Evolutionary conservation across 2,329 filamentous ascomycete genomes (phyloP).

Genomic region (Tolypocladium sp.): DNA sequence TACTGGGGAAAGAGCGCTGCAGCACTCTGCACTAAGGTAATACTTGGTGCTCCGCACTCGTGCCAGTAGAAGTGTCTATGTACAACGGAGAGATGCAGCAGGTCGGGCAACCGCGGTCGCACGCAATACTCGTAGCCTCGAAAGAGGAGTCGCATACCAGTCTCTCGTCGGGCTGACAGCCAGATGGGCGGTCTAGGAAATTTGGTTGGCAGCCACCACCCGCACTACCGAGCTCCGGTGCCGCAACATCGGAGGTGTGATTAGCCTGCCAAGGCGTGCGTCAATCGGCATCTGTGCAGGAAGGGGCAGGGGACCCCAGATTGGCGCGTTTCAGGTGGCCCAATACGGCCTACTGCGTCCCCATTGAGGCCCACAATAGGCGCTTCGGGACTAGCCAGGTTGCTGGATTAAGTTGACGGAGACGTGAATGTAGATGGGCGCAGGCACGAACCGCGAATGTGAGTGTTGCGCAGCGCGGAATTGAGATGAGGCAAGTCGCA

Average conservation of each 20-base stretch:
- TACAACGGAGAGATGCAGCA: not conserved
- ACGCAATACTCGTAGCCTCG: no score
- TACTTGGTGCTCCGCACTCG: no score
- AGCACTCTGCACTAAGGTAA: no score
- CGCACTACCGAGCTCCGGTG: not conserved
- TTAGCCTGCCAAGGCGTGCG: conserved; percentile 4
- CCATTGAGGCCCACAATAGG: not conserved
- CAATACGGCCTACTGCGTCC: conserved; percentile 4
- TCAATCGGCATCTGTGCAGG: conserved; percentile 3
- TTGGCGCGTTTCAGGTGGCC: conserved; percentile 12
- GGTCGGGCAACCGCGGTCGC: not conserved
- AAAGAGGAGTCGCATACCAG: not conserved
- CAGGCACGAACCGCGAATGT: not conserved
- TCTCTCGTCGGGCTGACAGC: not conserved
- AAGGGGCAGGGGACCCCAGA: conserved; percentile 5
- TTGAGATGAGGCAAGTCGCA: not conserved
- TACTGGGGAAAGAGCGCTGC: not conserved
- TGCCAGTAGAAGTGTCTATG: no score
- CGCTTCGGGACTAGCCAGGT: not conserved
- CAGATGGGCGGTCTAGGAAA: not conserved
- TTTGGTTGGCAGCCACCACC: not conserved
- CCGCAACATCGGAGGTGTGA: conserved; percentile 1
- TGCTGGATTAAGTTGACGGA: not conserved
- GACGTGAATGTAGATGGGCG: not conserved
- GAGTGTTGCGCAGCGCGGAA: not conserved